Percentiles rank a stretch among this genome's conserved stretches.
Evolutionary conservation across 768 basidiomycete species (phyloP).

Genomic region (Cyclocybe cylindracea): DNA sequence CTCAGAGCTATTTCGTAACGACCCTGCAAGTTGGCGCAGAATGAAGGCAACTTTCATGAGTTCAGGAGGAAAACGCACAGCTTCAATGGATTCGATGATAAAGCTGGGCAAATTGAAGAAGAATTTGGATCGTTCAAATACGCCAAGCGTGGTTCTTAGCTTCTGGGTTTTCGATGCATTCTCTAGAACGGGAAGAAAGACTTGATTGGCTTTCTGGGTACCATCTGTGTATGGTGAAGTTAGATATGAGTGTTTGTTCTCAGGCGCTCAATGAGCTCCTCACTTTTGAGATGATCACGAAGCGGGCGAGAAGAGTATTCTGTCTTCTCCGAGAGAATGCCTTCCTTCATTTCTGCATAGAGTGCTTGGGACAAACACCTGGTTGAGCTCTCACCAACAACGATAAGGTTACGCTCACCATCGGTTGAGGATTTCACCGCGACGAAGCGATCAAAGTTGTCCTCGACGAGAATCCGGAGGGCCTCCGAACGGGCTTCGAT

Average conservation of each 20-base stretch:
- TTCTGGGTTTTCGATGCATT: constrained; percentile 94
- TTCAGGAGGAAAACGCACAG: constrained; percentile 49
- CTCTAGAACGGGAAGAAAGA: constrained; percentile 94
- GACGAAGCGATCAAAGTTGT: constrained; percentile 97
- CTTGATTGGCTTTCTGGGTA: constrained; percentile 91
- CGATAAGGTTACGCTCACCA: constrained; percentile 46
- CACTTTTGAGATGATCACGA: constrained; percentile 84
- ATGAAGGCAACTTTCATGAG: not conserved
- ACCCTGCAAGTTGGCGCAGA: constrained; percentile 52
- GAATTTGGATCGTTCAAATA: constrained; percentile 96
- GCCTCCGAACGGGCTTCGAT: constrained; percentile 93
- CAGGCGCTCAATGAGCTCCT: constrained; percentile 18
- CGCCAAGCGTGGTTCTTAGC: constrained; percentile 87
- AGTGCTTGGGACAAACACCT: constrained; percentile 53
- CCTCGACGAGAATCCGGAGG: constrained; percentile 92
- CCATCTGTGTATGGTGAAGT: constrained; percentile 53
- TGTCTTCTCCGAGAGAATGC: constrained; percentile 69
- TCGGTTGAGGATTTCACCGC: constrained; percentile 97
- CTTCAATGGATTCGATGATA: constrained; percentile 86
- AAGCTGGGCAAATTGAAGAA: constrained; percentile 97
- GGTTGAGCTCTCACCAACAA: constrained; percentile 4
- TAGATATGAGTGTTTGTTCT: constrained; percentile 1
- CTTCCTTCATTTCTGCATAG: constrained; percentile 92
- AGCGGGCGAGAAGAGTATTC: constrained; percentile 86
- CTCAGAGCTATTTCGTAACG: constrained; percentile 92